phyloP scores from a whole-genome alignment of 441 rosid species.

The Mallotus japonicus region DNA sequence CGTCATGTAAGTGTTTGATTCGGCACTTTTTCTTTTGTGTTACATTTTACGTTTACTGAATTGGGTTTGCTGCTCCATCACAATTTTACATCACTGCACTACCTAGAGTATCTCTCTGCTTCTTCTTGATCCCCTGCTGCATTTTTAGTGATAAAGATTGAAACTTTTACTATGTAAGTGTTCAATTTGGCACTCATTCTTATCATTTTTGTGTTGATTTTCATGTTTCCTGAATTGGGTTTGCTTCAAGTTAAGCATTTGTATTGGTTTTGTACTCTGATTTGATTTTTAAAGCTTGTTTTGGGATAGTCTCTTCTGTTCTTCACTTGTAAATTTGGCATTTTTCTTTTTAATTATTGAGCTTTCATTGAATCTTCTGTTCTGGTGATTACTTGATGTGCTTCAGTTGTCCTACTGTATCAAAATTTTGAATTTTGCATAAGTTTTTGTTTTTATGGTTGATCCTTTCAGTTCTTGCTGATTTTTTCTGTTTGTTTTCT shows the following conservation, averaged over 20 bases:
- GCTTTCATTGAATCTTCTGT: too few relatives aligned
- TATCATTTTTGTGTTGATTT: neutral
- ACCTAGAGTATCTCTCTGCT: neutral
- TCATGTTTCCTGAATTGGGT: neutral
- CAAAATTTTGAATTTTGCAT: too few relatives aligned
- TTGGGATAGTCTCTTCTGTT: too few relatives aligned
- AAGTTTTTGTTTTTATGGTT: too few relatives aligned
- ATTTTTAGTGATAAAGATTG: neutral
- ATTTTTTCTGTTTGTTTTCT: too few relatives aligned
- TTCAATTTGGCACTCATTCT: neutral
- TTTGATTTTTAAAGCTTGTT: neutral
- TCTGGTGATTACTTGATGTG: too few relatives aligned
- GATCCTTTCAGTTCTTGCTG: too few relatives aligned
- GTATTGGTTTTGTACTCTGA: neutral
- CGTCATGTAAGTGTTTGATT: neutral
- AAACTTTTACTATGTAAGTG: neutral
- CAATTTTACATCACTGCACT: neutral
- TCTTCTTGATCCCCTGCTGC: neutral
- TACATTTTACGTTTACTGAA: neutral
- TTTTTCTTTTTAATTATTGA: too few relatives aligned
- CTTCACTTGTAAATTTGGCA: too few relatives aligned
- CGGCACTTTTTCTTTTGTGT: neutral
- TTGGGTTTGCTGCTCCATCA: neutral
- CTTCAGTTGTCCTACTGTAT: too few relatives aligned
- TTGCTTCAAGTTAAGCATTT: neutral